A percentile compares a stretch with the other conserved stretches of the same genome.
phyloP scores from a whole-genome alignment of 2,329 filamentous ascomycete species.

The Aspergillus sp. region DNA sequence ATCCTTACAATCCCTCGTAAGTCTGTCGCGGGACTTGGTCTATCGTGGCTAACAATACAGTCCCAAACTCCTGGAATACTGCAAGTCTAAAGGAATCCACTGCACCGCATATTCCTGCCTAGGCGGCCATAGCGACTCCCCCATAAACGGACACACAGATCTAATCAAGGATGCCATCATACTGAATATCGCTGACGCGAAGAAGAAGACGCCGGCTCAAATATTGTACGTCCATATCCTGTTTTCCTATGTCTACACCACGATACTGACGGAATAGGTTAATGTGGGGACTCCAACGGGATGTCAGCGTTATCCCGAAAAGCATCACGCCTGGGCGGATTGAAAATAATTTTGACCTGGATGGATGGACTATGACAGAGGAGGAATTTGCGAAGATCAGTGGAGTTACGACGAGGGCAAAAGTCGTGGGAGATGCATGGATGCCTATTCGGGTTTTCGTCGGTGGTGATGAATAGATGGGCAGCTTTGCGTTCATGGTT shows the following conservation, averaged over 20 bases:
- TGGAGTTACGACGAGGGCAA: conserved; percentile 72
- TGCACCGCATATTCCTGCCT: conserved; percentile 57
- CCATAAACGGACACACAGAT: conserved; percentile 41
- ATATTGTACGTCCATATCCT: conserved; percentile 43
- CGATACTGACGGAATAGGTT: neutral
- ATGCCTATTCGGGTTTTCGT: conserved; percentile 75
- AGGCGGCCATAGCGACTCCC: conserved; percentile 52
- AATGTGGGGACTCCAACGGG: conserved; percentile 77
- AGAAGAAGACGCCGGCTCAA: conserved; percentile 56
- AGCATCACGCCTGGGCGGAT: conserved; percentile 72
- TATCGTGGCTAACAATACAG: too few relatives aligned
- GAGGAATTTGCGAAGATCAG: conserved; percentile 71
- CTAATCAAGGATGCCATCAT: conserved; percentile 48
- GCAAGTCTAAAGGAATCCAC: conserved; percentile 55
- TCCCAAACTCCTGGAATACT: conserved; percentile 54
- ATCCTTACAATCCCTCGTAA: conserved; percentile 67
- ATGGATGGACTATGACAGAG: conserved; percentile 70
- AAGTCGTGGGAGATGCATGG: conserved; percentile 75
- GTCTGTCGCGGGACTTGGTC: too few relatives aligned
- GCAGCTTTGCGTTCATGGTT: too few relatives aligned
- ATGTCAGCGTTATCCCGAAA: conserved; percentile 84
- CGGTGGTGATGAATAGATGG: conserved; percentile 70
- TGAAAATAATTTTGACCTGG: conserved; percentile 71
- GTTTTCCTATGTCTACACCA: neutral
- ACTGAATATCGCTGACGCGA: conserved; percentile 53